Evolutionary conservation across 1,284 basidiomycete genomes (phyloP).

Genomic region (Xerocomus cyaneibrunnescens): DNA sequence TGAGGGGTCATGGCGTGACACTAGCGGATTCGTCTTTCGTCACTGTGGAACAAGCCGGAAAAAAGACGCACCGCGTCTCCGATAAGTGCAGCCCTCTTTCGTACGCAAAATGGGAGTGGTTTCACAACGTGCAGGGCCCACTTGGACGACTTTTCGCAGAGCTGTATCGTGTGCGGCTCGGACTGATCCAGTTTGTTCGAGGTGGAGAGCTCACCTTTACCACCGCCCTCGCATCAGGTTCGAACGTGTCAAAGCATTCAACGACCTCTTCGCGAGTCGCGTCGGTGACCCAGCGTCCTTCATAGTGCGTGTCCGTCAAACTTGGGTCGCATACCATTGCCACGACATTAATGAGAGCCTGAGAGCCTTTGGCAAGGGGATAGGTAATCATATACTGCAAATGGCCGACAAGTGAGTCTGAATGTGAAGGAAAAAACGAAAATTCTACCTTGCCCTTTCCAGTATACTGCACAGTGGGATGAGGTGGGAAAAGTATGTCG

Average conservation of each 20-base stretch:
- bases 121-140: slow-evolving; percentile 36
- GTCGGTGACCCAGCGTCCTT: slow-evolving; percentile 39
- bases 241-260: slow-evolving; percentile 40
- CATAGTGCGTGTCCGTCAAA: slow-evolving; percentile 35
- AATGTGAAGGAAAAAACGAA: not conserved
- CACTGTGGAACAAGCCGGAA: too few relatives aligned
- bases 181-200: too few relatives aligned
- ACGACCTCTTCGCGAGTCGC: slow-evolving; percentile 31
- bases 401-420: not conserved
- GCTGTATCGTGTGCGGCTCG: slow-evolving; percentile 4
- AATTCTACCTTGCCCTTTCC: slow-evolving; percentile 18
- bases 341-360: slow-evolving; percentile 47
- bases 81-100: slow-evolving; percentile 34
- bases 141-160: slow-evolving; percentile 22
- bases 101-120: slow-evolving; percentile 34
- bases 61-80: slow-evolving; percentile 37
- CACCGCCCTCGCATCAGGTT: slow-evolving; percentile 42
- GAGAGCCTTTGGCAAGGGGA: slow-evolving; percentile 41
- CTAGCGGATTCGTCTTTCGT: slow-evolving; percentile 5
- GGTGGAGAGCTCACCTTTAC: slow-evolving; percentile 35
- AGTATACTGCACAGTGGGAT: slow-evolving; percentile 4
- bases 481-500: too few relatives aligned
- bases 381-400: slow-evolving; percentile 44
- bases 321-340: slow-evolving; percentile 38
- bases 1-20: slow-evolving; percentile 35